Evolutionary conservation across 805 yeast species (phyloP).

Genomic region (Metschnikowia borealis): DNA sequence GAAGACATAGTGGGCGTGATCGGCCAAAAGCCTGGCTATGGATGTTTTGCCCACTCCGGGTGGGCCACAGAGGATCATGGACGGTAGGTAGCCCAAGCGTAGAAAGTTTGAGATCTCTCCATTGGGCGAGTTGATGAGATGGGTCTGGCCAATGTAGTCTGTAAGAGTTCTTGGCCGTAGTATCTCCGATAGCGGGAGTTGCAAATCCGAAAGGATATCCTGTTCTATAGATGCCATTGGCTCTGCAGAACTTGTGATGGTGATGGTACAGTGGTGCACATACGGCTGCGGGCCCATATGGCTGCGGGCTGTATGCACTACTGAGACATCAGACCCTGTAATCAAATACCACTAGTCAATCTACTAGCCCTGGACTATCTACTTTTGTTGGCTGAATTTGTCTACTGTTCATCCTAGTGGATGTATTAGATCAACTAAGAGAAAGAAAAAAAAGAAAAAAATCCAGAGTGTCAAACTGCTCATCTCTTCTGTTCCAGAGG

Average conservation of each 20-base stretch:
- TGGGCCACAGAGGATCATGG: constrained; percentile 90
- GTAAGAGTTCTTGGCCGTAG: constrained; percentile 71
- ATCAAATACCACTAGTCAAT: no score
- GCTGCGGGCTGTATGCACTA: background rate
- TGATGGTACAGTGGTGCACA: background rate
- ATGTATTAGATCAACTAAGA: background rate
- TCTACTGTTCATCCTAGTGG: no score
- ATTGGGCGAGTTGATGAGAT: constrained; percentile 52
- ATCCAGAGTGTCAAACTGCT: background rate
- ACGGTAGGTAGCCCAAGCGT: constrained; percentile 64
- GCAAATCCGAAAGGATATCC: background rate
- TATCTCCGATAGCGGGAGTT: constrained; percentile 64
- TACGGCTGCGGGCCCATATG: background rate
- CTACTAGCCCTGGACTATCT: no score
- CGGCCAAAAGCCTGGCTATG: constrained; percentile 62
- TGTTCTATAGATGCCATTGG: background rate
- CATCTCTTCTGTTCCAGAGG: constrained; percentile 2
- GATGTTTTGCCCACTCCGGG: constrained; percentile 97
- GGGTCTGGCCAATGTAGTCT: constrained; percentile 82
- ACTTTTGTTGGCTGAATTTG: no score
- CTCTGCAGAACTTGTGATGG: background rate
- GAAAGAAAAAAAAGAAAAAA: background rate
- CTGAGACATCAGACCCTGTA: background rate
- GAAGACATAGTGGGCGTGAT: constrained; percentile 51
- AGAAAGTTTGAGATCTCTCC: constrained; percentile 70